Conservation (phyloP, 1,284 basidiomycete genomes). For the Ganoderma meredithae region DNA sequence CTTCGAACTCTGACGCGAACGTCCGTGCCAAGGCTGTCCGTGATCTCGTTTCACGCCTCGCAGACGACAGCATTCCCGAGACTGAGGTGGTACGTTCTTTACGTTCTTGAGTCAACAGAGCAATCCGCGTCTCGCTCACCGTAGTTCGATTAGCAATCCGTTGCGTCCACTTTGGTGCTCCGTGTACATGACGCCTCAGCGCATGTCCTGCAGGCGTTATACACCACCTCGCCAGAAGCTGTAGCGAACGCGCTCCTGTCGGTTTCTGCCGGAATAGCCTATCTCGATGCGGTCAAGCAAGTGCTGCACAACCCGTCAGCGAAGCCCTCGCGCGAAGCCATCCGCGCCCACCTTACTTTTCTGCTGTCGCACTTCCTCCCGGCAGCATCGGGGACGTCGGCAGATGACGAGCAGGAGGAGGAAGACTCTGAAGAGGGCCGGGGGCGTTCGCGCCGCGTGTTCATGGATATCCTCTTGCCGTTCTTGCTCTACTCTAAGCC, state of each 20-base stretch:
- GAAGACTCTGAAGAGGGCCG: conserved; percentile 36
- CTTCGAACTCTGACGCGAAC: conserved; percentile 57
- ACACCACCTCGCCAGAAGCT: conserved; percentile 52
- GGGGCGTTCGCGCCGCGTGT: conserved; percentile 51
- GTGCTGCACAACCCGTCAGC: conserved; percentile 49
- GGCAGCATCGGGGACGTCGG: conserved; percentile 10
- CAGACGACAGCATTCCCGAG: conserved; percentile 38
- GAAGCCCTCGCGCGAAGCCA: conserved; percentile 55
- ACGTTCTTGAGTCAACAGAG: neutral
- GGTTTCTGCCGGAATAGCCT: conserved; percentile 57
- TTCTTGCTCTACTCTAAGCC: conserved; percentile 78
- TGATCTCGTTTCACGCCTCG: conserved; percentile 52
- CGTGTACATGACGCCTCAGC: conserved; percentile 61
- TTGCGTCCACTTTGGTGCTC: conserved; percentile 23
- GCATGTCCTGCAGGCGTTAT: conserved; percentile 72
- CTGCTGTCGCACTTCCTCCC: conserved; percentile 57
- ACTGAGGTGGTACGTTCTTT: conserved; percentile 49
- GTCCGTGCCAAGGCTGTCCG: conserved; percentile 61
- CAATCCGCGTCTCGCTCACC: neutral
- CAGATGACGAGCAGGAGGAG: conserved; percentile 2
- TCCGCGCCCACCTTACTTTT: conserved; percentile 72
- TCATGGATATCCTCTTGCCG: conserved; percentile 73
- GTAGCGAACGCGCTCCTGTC: conserved; percentile 53
- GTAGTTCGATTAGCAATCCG: conserved; percentile 11
- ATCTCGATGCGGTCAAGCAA: conserved; percentile 58